phyloP scores from a whole-genome alignment of 208 protist species.

The Leishmania guyanensis region DNA sequence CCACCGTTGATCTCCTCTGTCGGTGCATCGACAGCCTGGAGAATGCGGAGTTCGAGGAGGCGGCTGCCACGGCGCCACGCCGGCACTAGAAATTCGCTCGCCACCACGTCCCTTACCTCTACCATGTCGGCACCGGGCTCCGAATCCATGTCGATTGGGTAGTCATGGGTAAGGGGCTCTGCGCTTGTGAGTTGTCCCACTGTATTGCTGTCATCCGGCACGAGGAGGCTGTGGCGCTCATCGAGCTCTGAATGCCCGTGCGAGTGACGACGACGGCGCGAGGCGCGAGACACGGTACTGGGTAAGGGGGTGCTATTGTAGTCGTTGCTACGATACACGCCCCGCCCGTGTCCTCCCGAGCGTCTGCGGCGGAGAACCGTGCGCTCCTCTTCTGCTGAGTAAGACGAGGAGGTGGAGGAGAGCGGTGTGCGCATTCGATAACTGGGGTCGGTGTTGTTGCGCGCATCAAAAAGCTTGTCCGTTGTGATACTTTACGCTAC shows the following conservation, averaged over 20 bases:
- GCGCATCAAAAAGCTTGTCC: neutral
- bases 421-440: neutral
- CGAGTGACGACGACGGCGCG: neutral
- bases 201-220: neutral
- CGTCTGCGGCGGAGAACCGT: neutral
- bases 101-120: neutral
- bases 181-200: neutral
- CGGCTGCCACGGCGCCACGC: slow-evolving; percentile 10
- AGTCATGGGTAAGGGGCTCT: neutral
- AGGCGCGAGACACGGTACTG: neutral
- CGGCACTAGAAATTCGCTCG: slow-evolving; percentile 6
- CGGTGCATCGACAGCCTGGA: slow-evolving; percentile 1
- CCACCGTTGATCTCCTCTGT: neutral
- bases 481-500: neutral
- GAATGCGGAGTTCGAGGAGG: slow-evolving; percentile 12
- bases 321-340: neutral
- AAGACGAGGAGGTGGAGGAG: neutral
- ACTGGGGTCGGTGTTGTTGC: neutral
- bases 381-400: neutral
- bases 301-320: neutral
- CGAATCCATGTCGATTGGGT: neutral
- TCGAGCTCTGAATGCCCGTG: neutral
- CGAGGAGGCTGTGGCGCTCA: neutral
- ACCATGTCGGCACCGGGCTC: neutral
- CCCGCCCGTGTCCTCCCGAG: neutral